Conservation (phyloP, 345 rosid genomes). For the Garcia nutans region DNA sequence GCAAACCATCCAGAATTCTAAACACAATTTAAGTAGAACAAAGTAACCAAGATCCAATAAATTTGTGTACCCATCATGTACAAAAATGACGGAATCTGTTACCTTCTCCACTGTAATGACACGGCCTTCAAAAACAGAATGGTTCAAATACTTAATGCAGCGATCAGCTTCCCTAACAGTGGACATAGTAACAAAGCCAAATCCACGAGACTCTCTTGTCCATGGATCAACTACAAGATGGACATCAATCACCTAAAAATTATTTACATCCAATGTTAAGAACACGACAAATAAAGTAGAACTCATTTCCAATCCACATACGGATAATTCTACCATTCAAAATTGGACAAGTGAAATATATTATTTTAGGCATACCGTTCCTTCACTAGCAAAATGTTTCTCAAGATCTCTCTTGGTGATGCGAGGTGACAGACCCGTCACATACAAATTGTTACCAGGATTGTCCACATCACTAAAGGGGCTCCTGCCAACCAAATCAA, state of each 20-base stretch:
- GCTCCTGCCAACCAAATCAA: slow-evolving; percentile 45
- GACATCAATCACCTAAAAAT: slow-evolving; percentile 68
- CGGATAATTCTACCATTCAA: neutral
- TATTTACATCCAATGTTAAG: neutral
- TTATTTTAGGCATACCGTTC: slow-evolving; percentile 47
- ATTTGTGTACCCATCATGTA: too few relatives aligned
- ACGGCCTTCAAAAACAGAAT: slow-evolving; percentile 75
- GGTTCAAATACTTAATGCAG: slow-evolving; percentile 71
- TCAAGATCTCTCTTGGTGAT: slow-evolving; percentile 74
- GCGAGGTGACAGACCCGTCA: slow-evolving; percentile 82
- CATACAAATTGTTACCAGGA: slow-evolving; percentile 92
- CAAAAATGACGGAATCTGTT: slow-evolving; percentile 13
- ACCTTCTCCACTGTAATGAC: slow-evolving; percentile 94
- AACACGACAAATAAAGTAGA: neutral
- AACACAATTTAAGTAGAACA: slow-evolving; percentile 2
- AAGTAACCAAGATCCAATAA: neutral
- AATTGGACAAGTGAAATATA: neutral
- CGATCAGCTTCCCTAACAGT: slow-evolving; percentile 62
- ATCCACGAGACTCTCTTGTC: slow-evolving; percentile 94
- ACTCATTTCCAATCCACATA: neutral
- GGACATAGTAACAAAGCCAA: slow-evolving; percentile 89
- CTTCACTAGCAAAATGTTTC: slow-evolving; percentile 68
- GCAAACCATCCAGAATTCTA: slow-evolving; percentile 22
- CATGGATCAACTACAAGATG: slow-evolving; percentile 91
- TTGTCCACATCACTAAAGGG: slow-evolving; percentile 62